Base-by-base conservation (phyloP, 305 asterid genomes). In the Solanum chacoense region DNA sequence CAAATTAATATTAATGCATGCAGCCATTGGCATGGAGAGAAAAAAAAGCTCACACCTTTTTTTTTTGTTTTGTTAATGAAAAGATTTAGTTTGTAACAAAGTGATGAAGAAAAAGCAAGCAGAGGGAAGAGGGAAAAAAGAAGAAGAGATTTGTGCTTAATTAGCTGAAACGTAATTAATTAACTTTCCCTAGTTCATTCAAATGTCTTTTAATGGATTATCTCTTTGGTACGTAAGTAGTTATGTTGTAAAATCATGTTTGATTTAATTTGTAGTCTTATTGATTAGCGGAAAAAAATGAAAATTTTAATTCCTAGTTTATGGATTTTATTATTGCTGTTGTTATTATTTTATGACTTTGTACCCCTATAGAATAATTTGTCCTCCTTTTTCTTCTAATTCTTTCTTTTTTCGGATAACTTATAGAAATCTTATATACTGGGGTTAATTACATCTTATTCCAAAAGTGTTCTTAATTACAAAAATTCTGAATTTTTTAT, bases 231-330 rank as follows among this genome's bases (percentile, higher is more conserved):
- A 91, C 40, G 87, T 83, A 50, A 7, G 45, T 84, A 84, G 42
- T 45, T 38, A 83, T 90, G 93, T 75, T 93, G 95, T 94, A 94
- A 92, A 94, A 93, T 93, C 90, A 67, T 91, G 94, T 84, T 90
- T 78, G 37, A n/a, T 78, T 36, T 92, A 36, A 77, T 77, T 37
- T 92, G 93, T 91, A 92, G 92, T 88, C 74, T 77, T 77, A 93
- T 92, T 93, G 38, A 71, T 89, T 63, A 89, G 55, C 75, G 71
- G 50, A 85, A 78, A 81, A 38, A 31, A 72, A 42, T 55, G 67
- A 89, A 87, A 59, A 59, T 59, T 8, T 84, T 88, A 90, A 91
- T 88, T 89, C 13, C 74, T 84, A 32, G 32, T 55, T 45, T 83
- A 29, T 83, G 86, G 8, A 9, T 29, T 45, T 55, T 50, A 11